Evolutionary conservation across 129 eudicot species (phyloP).

Genomic region (Artemisia argyi): DNA sequence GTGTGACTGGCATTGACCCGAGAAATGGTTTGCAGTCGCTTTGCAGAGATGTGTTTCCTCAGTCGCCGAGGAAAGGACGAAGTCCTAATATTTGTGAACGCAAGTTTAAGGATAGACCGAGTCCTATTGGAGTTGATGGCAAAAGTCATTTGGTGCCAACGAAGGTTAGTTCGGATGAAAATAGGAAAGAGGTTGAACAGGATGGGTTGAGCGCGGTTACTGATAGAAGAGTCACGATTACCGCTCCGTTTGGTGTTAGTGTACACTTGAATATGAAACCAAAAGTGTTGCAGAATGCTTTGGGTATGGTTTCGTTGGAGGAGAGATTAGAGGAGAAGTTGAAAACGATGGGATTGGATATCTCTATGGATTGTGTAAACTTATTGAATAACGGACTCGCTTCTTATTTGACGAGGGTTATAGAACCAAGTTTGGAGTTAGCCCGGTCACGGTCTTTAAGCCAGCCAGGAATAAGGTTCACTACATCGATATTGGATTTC

Average conservation of each 20-base stretch:
- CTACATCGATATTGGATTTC: slow-evolving; percentile 60
- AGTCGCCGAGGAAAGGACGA: slow-evolving; percentile 67
- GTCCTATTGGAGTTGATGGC: slow-evolving; percentile 67
- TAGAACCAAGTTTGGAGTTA: slow-evolving; percentile 53
- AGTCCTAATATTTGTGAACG: slow-evolving; percentile 54
- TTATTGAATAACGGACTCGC: slow-evolving; percentile 61
- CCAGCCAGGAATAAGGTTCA: slow-evolving; percentile 17
- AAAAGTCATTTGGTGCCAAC: slow-evolving; percentile 42
- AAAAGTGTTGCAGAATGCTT: slow-evolving; percentile 39
- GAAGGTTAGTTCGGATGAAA: slow-evolving; percentile 50
- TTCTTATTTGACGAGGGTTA: slow-evolving; percentile 51
- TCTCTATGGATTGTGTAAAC: slow-evolving; percentile 61
- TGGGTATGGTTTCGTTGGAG: slow-evolving; percentile 46
- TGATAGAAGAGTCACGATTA: slow-evolving; percentile 69
- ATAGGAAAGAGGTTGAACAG: slow-evolving; percentile 71
- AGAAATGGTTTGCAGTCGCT: slow-evolving; percentile 57
- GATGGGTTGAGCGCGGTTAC: slow-evolving; percentile 38
- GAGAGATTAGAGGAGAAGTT: slow-evolving; percentile 62
- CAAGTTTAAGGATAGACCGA: slow-evolving; percentile 2
- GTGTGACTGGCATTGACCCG: slow-evolving; percentile 43
- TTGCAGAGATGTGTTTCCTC: slow-evolving; percentile 65
- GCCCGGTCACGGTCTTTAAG: slow-evolving; percentile 44
- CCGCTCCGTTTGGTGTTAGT: slow-evolving; percentile 70
- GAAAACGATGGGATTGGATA: slow-evolving; percentile 46
- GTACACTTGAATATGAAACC: slow-evolving; percentile 42